Base-by-base conservation (phyloP, 148 eudicot genomes). In the Agrostemma githago region DNA sequence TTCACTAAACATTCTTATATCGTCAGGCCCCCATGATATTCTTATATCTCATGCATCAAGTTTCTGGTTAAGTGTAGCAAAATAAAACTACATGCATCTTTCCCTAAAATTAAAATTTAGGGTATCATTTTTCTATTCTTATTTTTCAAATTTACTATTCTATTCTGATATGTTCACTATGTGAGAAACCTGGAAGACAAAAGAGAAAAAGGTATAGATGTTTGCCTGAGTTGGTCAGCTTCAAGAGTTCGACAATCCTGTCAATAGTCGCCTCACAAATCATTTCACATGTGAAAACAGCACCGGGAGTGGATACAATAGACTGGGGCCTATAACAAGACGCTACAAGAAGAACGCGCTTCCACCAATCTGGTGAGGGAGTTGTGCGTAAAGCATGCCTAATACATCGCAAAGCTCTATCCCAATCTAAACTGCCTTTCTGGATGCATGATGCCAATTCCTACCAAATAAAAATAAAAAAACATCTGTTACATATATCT, bases 331-430 rank as follows among this genome's bases (percentile, higher is more conserved):
- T 84, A 62, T 92, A 88, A 79, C 89, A 87, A 63, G 99, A 88
- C 41, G 93, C 97, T 70, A 90, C 84, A 80, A 95, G 87, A 64
- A 95, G 87, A 82, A 95, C 99, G 42, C 97, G 91, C 75, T 84
- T 92, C 99, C 97, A 95, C 99, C 99, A 95, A 70, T 95, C 99
- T 42, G 97, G 95, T 64, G 99, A 92, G 65, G 97, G 97, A 63
- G 93, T 90, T 71, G 84, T 83, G 82, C 97, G 99, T 65, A 92
- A 84, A 83, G 97, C 99, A 85, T 95, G 97, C 80, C 86, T 92
- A 62, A 95, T 60, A 81, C 99, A 92, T 74, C 99, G 87, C 73
- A 95, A 68, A 78, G 99, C 99, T 86, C 99, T 84, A 75, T 95
- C 97, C 99, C 99, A 95, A 73, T 95, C 99, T 63, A 95, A 85